A percentile compares a stretch with the other conserved stretches of the same genome.
phyloP scores from a whole-genome alignment of 2,329 filamentous ascomycete genomes.

The Fusarium palustre region DNA sequence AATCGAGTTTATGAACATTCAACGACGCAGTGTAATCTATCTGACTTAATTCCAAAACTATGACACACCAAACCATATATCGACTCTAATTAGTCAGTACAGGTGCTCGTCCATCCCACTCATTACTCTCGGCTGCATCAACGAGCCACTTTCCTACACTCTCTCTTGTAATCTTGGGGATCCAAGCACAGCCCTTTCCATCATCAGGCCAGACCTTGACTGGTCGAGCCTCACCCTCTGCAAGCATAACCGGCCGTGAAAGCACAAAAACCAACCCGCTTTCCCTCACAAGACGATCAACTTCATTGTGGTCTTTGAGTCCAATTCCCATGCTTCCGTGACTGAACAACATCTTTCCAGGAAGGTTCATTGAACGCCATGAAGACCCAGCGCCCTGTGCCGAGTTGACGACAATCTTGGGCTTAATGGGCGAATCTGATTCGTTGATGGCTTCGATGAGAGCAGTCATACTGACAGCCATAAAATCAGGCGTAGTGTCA shows the following conservation, averaged over 20 bases:
- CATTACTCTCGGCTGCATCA: constrained; percentile 8
- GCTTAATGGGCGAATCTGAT: rapidly evolving
- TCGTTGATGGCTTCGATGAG: neutral
- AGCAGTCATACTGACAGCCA: constrained; percentile 20
- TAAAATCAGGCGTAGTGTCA: constrained; percentile 23
- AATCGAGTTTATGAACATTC: neutral
- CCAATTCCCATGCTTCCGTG: constrained; percentile 28
- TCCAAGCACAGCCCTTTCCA: constrained; percentile 35
- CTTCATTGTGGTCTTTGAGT: constrained; percentile 25
- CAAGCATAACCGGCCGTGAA: constrained; percentile 25
- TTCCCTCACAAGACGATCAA: constrained; percentile 12
- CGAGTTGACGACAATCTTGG: constrained; percentile 23
- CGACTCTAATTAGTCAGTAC: constrained; percentile 21
- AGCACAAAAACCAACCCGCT: constrained; percentile 21
- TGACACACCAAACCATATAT: rapidly evolving
- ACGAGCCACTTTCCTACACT: constrained; percentile 31
- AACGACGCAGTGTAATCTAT: neutral
- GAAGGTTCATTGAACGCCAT: constrained; percentile 29
- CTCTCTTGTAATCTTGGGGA: constrained; percentile 26
- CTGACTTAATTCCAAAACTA: rapidly evolving
- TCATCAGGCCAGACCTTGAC: constrained; percentile 34
- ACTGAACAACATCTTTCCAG: constrained; percentile 21
- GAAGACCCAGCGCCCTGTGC: constrained; percentile 17
- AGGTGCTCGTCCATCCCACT: constrained; percentile 24
- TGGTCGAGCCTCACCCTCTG: neutral